Evolutionary conservation across 2,329 filamentous ascomycete genomes (phyloP).

Genomic region (Rhytidhysteron rufulum): DNA sequence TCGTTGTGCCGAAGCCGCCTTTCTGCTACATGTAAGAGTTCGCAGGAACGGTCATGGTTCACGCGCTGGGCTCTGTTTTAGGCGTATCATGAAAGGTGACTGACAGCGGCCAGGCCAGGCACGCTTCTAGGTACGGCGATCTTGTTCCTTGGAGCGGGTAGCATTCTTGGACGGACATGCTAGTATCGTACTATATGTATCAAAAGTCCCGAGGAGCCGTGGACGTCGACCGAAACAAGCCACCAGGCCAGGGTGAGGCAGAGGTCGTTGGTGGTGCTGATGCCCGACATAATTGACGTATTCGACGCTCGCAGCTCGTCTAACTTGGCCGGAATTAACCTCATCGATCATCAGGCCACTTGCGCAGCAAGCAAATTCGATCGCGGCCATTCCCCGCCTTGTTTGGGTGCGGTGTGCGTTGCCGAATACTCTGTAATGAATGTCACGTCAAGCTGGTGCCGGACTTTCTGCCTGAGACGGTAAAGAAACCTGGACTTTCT

Average conservation of each 20-base stretch:
- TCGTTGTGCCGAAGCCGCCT: no score
- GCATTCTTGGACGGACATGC: no score
- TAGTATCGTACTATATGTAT: no score
- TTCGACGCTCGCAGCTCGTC: slow-evolving; percentile 4
- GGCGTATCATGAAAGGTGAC: no score
- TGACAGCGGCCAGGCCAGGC: not conserved
- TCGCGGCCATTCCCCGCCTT: not conserved
- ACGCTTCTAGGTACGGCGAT: not conserved
- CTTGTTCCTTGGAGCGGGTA: no score
- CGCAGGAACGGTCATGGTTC: not conserved
- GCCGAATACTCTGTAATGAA: not conserved
- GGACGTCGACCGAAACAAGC: slow-evolving; percentile 2
- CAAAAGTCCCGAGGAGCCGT: not conserved
- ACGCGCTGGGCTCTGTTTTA: not conserved
- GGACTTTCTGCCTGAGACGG: not conserved
- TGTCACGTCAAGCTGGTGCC: not conserved
- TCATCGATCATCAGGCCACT: slow-evolving; percentile 4
- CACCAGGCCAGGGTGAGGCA: slow-evolving; percentile 2
- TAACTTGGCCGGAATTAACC: no score
- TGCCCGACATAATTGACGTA: slow-evolving; percentile 9
- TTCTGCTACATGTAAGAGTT: not conserved
- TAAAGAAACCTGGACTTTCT: not conserved
- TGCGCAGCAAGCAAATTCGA: slow-evolving; percentile 3
- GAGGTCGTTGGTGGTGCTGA: slow-evolving; percentile 4
- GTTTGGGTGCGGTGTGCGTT: not conserved